A percentile compares a stretch with the other conserved stretches of the same genome.
Conservation (phyloP, 768 basidiomycete species). For the Kwoniella mangroviensis region DNA sequence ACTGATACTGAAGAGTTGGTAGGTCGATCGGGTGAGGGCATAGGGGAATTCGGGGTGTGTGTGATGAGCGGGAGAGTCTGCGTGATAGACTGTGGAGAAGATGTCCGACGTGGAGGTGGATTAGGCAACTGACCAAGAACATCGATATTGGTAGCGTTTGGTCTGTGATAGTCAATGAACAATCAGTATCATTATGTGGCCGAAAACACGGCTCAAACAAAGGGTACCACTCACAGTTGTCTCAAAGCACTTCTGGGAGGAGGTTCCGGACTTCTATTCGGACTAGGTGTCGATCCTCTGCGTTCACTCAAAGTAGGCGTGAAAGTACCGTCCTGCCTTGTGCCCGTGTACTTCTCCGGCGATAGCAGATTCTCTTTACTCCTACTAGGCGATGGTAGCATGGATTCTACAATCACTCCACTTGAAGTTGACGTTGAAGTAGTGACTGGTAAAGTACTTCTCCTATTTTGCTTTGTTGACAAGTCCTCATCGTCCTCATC, state of each 20-base stretch:
- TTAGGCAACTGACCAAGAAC: neutral
- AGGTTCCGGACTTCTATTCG: constrained; percentile 41
- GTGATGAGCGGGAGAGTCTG: constrained; percentile 34
- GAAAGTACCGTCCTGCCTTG: neutral
- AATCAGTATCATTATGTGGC: neutral
- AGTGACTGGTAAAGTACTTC: constrained; percentile 30
- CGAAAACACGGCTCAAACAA: neutral
- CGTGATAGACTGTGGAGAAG: constrained; percentile 10
- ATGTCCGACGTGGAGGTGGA: neutral
- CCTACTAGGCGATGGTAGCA: constrained; percentile 1
- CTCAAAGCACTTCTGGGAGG: constrained; percentile 42
- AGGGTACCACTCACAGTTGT: constrained; percentile 31
- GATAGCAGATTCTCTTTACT: constrained; percentile 18
- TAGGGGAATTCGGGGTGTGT: constrained; percentile 30
- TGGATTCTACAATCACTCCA: constrained; percentile 14
- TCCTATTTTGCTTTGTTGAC: constrained; percentile 23
- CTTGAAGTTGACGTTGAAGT: constrained; percentile 23
- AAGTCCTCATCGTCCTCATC: constrained; percentile 24
- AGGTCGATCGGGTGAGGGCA: constrained; percentile 22
- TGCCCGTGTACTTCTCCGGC: constrained; percentile 18
- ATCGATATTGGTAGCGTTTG: constrained; percentile 13
- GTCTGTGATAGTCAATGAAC: neutral
- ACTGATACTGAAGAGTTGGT: neutral
- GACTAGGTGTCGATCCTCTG: constrained; percentile 26
- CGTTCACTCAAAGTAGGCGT: constrained; percentile 16